Evolutionary conservation across 257 asterid genomes (phyloP), one percentile per base, ranked within the genome.

Genomic region (Solanum pimpinellifolium): DNA sequence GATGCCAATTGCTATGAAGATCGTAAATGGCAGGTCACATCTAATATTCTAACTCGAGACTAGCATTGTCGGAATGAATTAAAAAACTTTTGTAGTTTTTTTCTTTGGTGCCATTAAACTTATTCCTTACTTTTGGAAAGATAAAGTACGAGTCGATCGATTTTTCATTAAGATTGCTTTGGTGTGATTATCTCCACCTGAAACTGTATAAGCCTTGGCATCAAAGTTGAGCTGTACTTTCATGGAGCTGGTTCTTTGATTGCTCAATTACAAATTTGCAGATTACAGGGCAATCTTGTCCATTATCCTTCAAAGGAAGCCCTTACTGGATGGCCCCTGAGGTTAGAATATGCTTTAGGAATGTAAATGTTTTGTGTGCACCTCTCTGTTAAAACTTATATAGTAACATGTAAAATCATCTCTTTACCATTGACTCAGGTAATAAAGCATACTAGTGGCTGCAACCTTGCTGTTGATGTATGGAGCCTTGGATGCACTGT

Each of bases 401-500:
- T 59, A 47, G 46, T 72, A 52, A 70, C 69, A 84, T 81, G 85
- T 29, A 20, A 47, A 80, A 27, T 20, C 85, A 47, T 83, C 82
- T 84, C 72, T 85, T 81, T 72, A 23, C 37, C 88, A 81, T 70
- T 9, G 44, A 37, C 76, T 86, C 89, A 96, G 99, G 96, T 92
- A 66, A 91, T 96, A 86, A 93, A 92, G 91, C 94, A 97, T 90
- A 90, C 98, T 87, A 96, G 87, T 91, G 99, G 99, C 86, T 93
- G 96, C 91, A 92, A 94, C 89, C 94, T 97, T 76, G 99, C 99
- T 92, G 99, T 97, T 88, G 99, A 97, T 87, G 92, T 97, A 93
- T 97, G 99, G 99, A 97, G 99, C 90, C 99, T 97, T 91, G 99
- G 99, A 85, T 97, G 99, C 94, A 97, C 99, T 0, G 99, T 97